These are phyloP conservation scores for Arachnopeziza araneosa DNA, from an alignment of 2,329 filamentous ascomycete species.

Conservation along the genomic window DNA sequence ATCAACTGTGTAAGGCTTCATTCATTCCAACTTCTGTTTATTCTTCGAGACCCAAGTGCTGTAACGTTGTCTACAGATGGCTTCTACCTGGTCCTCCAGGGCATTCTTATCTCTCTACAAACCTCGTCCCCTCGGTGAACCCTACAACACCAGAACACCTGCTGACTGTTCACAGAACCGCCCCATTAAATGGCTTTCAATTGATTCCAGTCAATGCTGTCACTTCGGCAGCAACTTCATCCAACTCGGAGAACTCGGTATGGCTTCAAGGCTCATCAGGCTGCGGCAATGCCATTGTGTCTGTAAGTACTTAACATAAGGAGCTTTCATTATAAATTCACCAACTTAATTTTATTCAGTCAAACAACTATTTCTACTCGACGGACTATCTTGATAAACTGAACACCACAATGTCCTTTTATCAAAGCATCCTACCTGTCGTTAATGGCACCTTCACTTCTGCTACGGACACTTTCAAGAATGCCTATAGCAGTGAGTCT, in stretches of 20 bases:
- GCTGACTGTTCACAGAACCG: too few species aligned
- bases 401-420: conserved; percentile 54
- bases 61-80: too few species aligned
- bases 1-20: conserved; percentile 51
- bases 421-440: conserved; percentile 47
- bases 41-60: too few species aligned
- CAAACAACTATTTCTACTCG: conserved; percentile 48
- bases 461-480: conserved; percentile 48
- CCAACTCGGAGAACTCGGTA: conserved; percentile 48
- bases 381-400: conserved; percentile 40
- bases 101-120: too few species aligned
- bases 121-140: too few species aligned
- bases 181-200: conserved; percentile 77
- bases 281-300: conserved; percentile 47
- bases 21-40: too few species aligned
- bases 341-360: conserved; percentile 31
- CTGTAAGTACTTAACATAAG: too few species aligned
- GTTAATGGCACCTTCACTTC: conserved; percentile 46
- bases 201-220: conserved; percentile 69
- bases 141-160: too few species aligned
- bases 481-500: conserved; percentile 54
- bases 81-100: too few species aligned
- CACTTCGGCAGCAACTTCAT: conserved; percentile 44
- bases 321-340: too few species aligned
- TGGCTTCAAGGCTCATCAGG: conserved; percentile 56